These are phyloP conservation scores for Wickerhamomyces kurtzmanii DNA, from an alignment of 805 yeast species.

Conservation along the genomic window DNA sequence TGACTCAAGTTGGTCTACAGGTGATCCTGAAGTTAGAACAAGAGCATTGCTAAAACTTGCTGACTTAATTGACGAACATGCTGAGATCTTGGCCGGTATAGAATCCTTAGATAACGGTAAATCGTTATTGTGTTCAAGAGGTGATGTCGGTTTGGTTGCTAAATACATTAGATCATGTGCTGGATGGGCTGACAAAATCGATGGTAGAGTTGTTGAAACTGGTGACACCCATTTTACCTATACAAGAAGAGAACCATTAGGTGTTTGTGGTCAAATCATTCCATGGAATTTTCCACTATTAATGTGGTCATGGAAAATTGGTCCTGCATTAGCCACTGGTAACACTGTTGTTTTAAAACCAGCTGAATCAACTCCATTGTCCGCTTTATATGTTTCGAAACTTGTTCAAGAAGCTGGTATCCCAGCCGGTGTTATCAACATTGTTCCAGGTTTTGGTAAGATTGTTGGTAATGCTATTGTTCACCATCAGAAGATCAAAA, in stretches of 20 bases:
- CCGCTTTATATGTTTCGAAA: constrained; percentile 61
- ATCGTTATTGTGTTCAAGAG: constrained; percentile 60
- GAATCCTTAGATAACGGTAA: constrained; percentile 91
- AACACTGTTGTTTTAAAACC: constrained; percentile 80
- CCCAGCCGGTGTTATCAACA: constrained; percentile 76
- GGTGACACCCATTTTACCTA: constrained; percentile 55
- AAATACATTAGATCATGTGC: constrained; percentile 77
- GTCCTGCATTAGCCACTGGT: constrained; percentile 82
- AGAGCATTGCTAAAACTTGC: constrained; percentile 61
- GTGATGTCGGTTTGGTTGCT: constrained; percentile 67
- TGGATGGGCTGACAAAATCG: constrained; percentile 67
- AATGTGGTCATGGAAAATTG: constrained; percentile 82
- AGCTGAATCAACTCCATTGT: constrained; percentile 81
- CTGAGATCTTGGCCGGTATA: constrained; percentile 67
- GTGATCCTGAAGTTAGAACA: constrained; percentile 60
- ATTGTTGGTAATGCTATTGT: constrained; percentile 66
- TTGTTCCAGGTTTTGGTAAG: constrained; percentile 73
- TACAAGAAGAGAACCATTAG: constrained; percentile 73
- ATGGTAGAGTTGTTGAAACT: constrained; percentile 49
- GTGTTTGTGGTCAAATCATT: constrained; percentile 82
- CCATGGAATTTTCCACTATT: constrained; percentile 93
- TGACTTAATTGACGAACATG: constrained; percentile 64
- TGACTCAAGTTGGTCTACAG: constrained; percentile 57
- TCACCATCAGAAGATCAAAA: constrained; percentile 59
- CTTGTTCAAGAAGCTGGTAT: constrained; percentile 67